Evolutionary conservation across 2,329 filamentous ascomycete species (phyloP).

Genomic region (Ophiostoma tasmaniense): DNA sequence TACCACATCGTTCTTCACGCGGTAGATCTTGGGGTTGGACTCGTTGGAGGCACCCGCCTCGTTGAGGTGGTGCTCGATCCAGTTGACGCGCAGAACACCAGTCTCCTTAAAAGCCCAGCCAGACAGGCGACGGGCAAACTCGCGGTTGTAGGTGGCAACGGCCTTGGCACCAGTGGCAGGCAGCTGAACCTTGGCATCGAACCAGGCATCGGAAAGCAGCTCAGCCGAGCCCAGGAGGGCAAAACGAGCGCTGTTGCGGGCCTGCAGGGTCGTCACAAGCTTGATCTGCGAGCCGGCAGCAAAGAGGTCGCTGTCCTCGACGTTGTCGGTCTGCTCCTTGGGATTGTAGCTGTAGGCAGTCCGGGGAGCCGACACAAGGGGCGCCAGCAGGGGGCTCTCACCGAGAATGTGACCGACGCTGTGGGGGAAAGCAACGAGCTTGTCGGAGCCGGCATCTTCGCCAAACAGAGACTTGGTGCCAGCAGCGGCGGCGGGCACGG

Average conservation of each 20-base stretch:
- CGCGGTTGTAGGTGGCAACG: conserved; percentile 65
- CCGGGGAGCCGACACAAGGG: conserved; percentile 70
- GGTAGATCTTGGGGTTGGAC: conserved; percentile 80
- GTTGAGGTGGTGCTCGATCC: conserved; percentile 66
- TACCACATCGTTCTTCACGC: conserved; percentile 95
- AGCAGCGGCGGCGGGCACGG: conserved; percentile 55
- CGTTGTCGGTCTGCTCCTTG: conserved; percentile 65
- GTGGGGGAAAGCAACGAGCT: conserved; percentile 70
- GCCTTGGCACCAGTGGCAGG: conserved; percentile 37
- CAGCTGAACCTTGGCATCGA: conserved; percentile 68
- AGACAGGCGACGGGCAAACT: conserved; percentile 76
- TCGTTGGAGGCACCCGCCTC: conserved; percentile 46
- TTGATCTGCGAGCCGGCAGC: conserved; percentile 75
- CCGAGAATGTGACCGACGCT: conserved; percentile 76
- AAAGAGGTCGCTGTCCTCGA: conserved; percentile 64
- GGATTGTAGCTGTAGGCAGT: conserved; percentile 93
- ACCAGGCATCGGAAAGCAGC: conserved; percentile 82
- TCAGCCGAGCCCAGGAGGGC: conserved; percentile 79
- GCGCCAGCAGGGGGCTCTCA: conserved; percentile 65
- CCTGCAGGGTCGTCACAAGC: conserved; percentile 79
- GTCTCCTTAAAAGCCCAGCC: conserved; percentile 95
- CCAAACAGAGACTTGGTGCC: conserved; percentile 72
- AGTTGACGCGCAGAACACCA: conserved; percentile 78
- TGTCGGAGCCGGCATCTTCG: conserved; percentile 28
- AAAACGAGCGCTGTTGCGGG: conserved; percentile 85